Percentiles rank a stretch among this genome's conserved stretches.
These are phyloP conservation scores for Microstegium vimineum DNA, from an alignment of 176 grass and related monocot genomes.

Conservation along the genomic window DNA sequence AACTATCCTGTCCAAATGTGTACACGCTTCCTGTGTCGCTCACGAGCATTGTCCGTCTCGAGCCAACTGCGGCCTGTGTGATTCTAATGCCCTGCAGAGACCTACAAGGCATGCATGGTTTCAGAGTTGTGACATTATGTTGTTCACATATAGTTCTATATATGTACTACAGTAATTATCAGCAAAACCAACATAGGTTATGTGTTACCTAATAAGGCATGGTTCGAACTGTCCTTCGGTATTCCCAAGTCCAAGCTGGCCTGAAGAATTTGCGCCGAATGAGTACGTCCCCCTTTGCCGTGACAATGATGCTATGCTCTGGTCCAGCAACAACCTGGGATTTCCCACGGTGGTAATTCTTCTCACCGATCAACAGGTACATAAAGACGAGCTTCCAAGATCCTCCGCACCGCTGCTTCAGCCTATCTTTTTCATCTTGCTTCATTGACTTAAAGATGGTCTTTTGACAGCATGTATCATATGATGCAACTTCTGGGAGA, in stretches of 20 bases:
- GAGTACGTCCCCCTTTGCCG: constrained; percentile 44
- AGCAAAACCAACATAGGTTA: not conserved
- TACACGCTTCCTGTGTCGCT: constrained; percentile 57
- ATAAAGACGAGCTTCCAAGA: constrained; percentile 70
- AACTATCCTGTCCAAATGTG: constrained; percentile 37
- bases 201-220: constrained; percentile 56
- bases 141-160: not conserved
- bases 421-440: constrained; percentile 22
- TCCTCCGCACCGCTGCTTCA: constrained; percentile 52
- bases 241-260: constrained; percentile 60
- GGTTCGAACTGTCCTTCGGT: constrained; percentile 45
- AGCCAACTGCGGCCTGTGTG: constrained; percentile 53
- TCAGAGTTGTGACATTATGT: not conserved
- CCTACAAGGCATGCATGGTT: constrained; percentile 16
- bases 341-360: constrained; percentile 50
- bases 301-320: constrained; percentile 52
- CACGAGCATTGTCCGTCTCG: constrained; percentile 60
- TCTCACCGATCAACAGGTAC: constrained; percentile 62
- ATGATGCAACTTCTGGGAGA: constrained; percentile 53
- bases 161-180: too few relatives aligned
- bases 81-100: constrained; percentile 66
- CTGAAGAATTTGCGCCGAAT: constrained; percentile 50
- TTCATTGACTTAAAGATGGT: constrained; percentile 41
- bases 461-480: constrained; percentile 50
- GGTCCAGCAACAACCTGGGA: constrained; percentile 50